These are phyloP conservation scores for Cyathus striatus DNA, from an alignment of 768 basidiomycete genomes.

Conservation along the genomic window DNA sequence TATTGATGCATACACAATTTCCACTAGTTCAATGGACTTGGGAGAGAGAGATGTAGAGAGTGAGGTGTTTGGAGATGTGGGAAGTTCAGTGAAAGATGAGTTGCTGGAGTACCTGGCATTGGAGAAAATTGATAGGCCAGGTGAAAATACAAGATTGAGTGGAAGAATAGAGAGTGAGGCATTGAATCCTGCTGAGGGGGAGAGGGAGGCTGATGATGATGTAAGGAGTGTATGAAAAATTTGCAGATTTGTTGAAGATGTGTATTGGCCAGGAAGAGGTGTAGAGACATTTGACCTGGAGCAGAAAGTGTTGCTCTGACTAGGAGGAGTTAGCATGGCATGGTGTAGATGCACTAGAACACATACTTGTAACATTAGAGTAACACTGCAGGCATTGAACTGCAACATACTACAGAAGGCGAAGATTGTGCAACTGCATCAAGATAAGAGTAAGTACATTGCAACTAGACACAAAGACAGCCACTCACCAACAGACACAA, in stretches of 20 bases:
- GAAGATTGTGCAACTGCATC: conserved; percentile 50
- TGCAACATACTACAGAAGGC: conserved; percentile 72
- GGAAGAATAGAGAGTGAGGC: conserved; percentile 54
- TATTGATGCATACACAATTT: too few relatives aligned
- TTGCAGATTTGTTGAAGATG: conserved; percentile 64
- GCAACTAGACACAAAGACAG: neutral
- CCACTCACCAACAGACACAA: too few relatives aligned
- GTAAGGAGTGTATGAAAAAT: conserved; percentile 66
- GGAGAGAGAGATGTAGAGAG: too few relatives aligned
- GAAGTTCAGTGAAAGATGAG: conserved; percentile 52
- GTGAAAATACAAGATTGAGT: conserved; percentile 59
- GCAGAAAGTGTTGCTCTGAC: conserved; percentile 68
- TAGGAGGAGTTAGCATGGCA: conserved; percentile 19
- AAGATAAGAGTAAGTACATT: conserved; percentile 5
- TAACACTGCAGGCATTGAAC: conserved; percentile 83
- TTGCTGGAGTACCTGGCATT: conserved; percentile 61
- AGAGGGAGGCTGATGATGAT: conserved; percentile 53
- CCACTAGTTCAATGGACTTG: too few relatives aligned
- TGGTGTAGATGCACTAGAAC: neutral
- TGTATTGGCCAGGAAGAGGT: conserved; percentile 78
- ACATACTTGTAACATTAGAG: conserved; percentile 65
- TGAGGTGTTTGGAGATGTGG: too few relatives aligned
- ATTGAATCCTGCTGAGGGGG: conserved; percentile 62
- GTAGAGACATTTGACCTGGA: conserved; percentile 43
- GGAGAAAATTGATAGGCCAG: conserved; percentile 64